Conservation (phyloP, 2,329 filamentous ascomycete species). For the Apiospora marii region DNA sequence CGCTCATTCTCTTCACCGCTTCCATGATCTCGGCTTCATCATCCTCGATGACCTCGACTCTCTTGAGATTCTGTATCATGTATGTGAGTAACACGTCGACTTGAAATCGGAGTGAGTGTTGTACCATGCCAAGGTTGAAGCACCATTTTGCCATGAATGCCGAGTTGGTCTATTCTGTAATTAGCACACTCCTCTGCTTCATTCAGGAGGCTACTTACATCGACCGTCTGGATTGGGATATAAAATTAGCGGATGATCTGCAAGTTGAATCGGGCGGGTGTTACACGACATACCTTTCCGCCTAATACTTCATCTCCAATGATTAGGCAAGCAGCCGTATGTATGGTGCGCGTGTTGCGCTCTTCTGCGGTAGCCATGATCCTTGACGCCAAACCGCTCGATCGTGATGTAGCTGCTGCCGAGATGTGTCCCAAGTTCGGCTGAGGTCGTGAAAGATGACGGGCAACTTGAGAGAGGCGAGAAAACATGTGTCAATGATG, state of each 20-base stretch:
- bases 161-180: slow-evolving; percentile 63
- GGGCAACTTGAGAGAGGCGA: slow-evolving; percentile 75
- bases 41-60: slow-evolving; percentile 92
- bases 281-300: slow-evolving; percentile 74
- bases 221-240: slow-evolving; percentile 36
- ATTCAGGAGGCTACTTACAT: slow-evolving; percentile 39
- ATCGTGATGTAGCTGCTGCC: slow-evolving; percentile 43
- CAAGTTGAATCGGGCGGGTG: not conserved
- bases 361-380: slow-evolving; percentile 61
- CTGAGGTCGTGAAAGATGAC: slow-evolving; percentile 72
- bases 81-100: slow-evolving; percentile 27
- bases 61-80: slow-evolving; percentile 69
- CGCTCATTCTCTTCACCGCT: slow-evolving; percentile 85
- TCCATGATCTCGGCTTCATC: slow-evolving; percentile 92
- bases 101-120: slow-evolving; percentile 26
- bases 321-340: slow-evolving; percentile 90
- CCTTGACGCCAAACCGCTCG: slow-evolving; percentile 38
- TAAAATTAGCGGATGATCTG: not conserved
- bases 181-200: not conserved
- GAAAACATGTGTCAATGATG: slow-evolving; percentile 72
- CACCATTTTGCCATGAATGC: slow-evolving; percentile 71
- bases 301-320: slow-evolving; percentile 98
- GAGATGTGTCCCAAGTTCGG: slow-evolving; percentile 63
- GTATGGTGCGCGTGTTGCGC: slow-evolving; percentile 72
- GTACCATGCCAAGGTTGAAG: slow-evolving; percentile 67